Conservation (phyloP, 2,329 filamentous ascomycete species). For the Paecilomyces sp. region DNA sequence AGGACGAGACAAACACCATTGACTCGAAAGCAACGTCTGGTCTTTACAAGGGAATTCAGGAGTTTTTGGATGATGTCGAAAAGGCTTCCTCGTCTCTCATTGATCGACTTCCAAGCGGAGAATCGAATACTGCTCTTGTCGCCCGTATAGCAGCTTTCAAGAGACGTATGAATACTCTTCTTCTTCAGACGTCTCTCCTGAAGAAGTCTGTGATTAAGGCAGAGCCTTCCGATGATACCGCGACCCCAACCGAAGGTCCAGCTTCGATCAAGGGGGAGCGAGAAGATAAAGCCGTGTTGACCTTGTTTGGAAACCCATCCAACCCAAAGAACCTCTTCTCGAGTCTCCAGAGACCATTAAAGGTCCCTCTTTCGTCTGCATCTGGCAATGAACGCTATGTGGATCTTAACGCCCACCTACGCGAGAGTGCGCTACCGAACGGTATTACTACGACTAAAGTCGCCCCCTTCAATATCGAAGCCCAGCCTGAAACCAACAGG, state of each 20-base stretch:
- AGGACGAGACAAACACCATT: slow-evolving; percentile 27
- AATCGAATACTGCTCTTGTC: slow-evolving; percentile 27
- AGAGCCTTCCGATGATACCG: slow-evolving; percentile 26
- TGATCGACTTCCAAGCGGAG: slow-evolving; percentile 23
- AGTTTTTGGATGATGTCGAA: slow-evolving; percentile 37
- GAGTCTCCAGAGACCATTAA: slow-evolving; percentile 58
- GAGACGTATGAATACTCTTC: slow-evolving; percentile 55
- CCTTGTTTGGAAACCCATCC: slow-evolving; percentile 67
- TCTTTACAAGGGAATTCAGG: slow-evolving; percentile 33
- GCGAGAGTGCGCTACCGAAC: slow-evolving; percentile 62
- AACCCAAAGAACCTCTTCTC: slow-evolving; percentile 77
- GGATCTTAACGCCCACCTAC: slow-evolving; percentile 44
- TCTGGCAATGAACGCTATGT: slow-evolving; percentile 26
- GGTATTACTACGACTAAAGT: slow-evolving; percentile 66
- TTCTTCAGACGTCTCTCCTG: slow-evolving; percentile 54
- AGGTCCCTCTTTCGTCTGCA: slow-evolving; percentile 28
- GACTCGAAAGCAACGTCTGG: slow-evolving; percentile 30
- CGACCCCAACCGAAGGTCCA: slow-evolving; percentile 29
- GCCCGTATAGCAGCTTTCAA: slow-evolving; percentile 51
- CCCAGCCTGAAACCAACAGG: slow-evolving; percentile 22
- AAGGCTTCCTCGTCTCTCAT: slow-evolving; percentile 29
- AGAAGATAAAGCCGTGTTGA: slow-evolving; percentile 58
- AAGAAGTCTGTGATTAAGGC: slow-evolving; percentile 27
- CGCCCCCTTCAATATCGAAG: slow-evolving; percentile 41
- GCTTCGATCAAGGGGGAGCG: slow-evolving; percentile 33